phyloP scores from a whole-genome alignment of 2,329 filamentous ascomycete species.

The Colletotrichum sp. region DNA sequence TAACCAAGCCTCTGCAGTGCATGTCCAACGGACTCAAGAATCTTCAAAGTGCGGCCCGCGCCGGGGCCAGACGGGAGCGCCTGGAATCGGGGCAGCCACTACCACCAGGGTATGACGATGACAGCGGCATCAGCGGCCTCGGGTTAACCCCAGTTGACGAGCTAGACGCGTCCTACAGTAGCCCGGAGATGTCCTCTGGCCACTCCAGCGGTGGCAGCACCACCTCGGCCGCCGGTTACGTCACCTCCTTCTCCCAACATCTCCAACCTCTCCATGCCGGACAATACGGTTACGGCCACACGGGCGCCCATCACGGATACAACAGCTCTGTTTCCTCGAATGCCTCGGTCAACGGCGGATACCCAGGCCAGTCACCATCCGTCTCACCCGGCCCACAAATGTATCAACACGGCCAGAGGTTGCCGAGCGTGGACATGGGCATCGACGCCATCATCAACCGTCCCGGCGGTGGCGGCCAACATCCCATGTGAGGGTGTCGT shows the following conservation, averaged over 20 bases:
- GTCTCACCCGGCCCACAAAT: conserved; percentile 21
- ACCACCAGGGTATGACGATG: conserved; percentile 64
- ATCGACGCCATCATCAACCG: conserved; percentile 65
- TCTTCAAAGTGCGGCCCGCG: conserved; percentile 72
- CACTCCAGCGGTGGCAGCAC: conserved; percentile 43
- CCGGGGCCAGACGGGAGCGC: conserved; percentile 69
- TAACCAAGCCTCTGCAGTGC: conserved; percentile 57
- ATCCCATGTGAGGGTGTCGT: conserved; percentile 19
- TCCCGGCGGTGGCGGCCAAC: conserved; percentile 33
- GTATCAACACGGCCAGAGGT: conserved; percentile 44
- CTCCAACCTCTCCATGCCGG: conserved; percentile 26
- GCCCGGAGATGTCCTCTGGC: conserved; percentile 54
- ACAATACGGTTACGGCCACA: conserved; percentile 30
- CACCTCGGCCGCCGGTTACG: conserved; percentile 33
- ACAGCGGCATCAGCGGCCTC: conserved; percentile 72
- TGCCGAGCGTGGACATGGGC: conserved; percentile 65
- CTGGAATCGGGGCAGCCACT: conserved; percentile 52
- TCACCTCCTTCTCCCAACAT: conserved; percentile 29
- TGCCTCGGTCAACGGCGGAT: conserved; percentile 36
- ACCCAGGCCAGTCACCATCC: conserved; percentile 28
- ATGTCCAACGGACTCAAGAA: conserved; percentile 87
- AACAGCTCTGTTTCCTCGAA: conserved; percentile 60
- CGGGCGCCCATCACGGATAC: conserved; percentile 46
- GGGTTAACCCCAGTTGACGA: conserved; percentile 65
- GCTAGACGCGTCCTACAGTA: conserved; percentile 62